A percentile compares a stretch with the other conserved stretches of the same genome.
Evolutionary conservation across 352 stramenopile genomes (phyloP).

Genomic region (Stramenopiles sp.): DNA sequence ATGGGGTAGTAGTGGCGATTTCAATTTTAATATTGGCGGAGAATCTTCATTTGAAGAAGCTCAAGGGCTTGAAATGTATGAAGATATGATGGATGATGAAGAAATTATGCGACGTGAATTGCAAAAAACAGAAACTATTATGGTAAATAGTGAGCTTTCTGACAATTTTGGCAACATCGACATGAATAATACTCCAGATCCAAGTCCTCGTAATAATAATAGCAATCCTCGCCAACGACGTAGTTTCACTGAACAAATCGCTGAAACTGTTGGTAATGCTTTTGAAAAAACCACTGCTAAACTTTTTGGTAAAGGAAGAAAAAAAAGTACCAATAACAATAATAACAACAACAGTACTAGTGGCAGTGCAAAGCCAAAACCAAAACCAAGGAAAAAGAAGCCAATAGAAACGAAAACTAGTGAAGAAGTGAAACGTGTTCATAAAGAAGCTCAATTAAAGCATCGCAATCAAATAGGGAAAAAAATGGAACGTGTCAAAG

Average conservation of each 20-base stretch:
- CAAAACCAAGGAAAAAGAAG: background rate
- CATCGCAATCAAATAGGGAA: background rate
- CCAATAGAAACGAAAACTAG: background rate
- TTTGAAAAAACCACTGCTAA: background rate
- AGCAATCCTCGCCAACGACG: too few relatives aligned
- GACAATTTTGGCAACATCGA: background rate
- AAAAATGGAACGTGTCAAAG: background rate
- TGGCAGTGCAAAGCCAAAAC: background rate
- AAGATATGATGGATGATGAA: background rate
- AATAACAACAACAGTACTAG: background rate
- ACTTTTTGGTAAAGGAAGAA: too few relatives aligned
- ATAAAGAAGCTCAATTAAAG: background rate
- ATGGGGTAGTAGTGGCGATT: too few relatives aligned
- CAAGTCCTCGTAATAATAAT: background rate
- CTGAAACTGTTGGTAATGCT: background rate
- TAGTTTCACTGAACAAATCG: background rate
- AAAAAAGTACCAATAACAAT: background rate
- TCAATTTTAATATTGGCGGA: too few relatives aligned
- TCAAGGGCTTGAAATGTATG: background rate
- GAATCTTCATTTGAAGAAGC: background rate
- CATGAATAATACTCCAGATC: background rate
- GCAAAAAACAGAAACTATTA: background rate
- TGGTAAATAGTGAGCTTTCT: background rate
- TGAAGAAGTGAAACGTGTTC: background rate
- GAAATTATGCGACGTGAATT: background rate